A percentile compares a stretch with the other conserved stretches of the same genome.
Evolutionary conservation across 352 stramenopile genomes (phyloP).

Genomic region (Hyaloperonospora brassicae): DNA sequence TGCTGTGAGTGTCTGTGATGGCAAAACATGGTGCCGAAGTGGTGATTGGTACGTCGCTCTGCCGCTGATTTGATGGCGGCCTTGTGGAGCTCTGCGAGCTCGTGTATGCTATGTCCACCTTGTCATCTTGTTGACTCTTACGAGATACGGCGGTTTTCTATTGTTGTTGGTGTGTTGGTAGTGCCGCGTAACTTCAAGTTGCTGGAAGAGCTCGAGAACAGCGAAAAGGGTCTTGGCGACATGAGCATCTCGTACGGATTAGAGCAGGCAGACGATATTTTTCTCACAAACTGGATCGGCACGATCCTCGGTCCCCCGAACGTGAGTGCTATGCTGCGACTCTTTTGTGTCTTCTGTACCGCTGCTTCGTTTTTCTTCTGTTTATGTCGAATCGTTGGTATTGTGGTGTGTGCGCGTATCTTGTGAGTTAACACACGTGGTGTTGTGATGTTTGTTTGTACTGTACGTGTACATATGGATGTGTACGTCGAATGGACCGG

Average conservation of each 20-base stretch:
- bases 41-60: constrained; percentile 48
- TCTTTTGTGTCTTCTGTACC: not conserved
- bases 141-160: too few species aligned
- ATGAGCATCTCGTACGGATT: constrained; percentile 94
- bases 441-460: too few species aligned
- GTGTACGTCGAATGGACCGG: too few species aligned
- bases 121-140: too few species aligned
- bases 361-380: too few species aligned
- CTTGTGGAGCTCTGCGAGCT: too few species aligned
- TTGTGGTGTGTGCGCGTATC: too few species aligned
- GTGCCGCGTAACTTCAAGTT: constrained; percentile 92
- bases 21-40: constrained; percentile 72
- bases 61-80: too few species aligned
- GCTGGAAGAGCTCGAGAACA: constrained; percentile 88
- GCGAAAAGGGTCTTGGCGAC: constrained; percentile 89
- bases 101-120: too few species aligned
- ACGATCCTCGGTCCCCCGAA: constrained; percentile 94
- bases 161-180: constrained; percentile 16
- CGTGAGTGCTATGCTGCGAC: constrained; percentile 49
- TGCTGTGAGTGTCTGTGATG: constrained; percentile 33
- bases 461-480: too few species aligned
- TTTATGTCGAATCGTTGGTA: too few species aligned
- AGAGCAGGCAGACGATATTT: constrained; percentile 95
- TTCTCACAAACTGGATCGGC: constrained; percentile 97
- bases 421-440: too few species aligned